Evolutionary conservation across 1,139 yeast genomes (phyloP).

Genomic region (Candida buenavistaensis): DNA sequence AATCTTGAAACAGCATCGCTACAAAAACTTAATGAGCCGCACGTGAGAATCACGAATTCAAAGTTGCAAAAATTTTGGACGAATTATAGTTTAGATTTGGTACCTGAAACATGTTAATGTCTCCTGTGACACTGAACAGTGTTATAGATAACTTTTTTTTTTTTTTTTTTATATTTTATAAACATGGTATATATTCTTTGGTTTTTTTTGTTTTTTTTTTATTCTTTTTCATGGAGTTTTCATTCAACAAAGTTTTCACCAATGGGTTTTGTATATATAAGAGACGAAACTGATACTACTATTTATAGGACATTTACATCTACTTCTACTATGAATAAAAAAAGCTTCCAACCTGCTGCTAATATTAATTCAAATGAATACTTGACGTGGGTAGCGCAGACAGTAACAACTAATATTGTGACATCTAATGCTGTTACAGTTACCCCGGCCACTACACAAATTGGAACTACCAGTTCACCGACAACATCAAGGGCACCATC

Average conservation of each 20-base stretch:
- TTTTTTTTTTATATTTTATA: too few relatives aligned
- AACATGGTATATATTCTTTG: too few relatives aligned
- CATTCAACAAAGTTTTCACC: too few relatives aligned
- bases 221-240: too few relatives aligned
- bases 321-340: conserved; percentile 5
- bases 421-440: conserved; percentile 4
- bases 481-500: not conserved
- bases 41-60: too few relatives aligned
- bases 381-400: conserved; percentile 5
- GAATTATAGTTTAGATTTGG: not conserved
- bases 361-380: not conserved
- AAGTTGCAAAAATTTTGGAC: too few relatives aligned
- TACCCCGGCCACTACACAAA: not conserved
- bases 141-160: conserved; percentile 1
- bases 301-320: conserved; percentile 16
- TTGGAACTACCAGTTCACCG: not conserved
- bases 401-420: not conserved
- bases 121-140: not conserved
- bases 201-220: too few relatives aligned
- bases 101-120: conserved; percentile 2
- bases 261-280: conserved; percentile 2
- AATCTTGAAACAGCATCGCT: not conserved
- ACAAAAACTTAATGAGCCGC: not conserved
- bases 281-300: conserved; percentile 15
- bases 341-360: not conserved